Evolutionary conservation across 805 yeast genomes (phyloP).

Genomic region (Starmerella potacharoeniae): DNA sequence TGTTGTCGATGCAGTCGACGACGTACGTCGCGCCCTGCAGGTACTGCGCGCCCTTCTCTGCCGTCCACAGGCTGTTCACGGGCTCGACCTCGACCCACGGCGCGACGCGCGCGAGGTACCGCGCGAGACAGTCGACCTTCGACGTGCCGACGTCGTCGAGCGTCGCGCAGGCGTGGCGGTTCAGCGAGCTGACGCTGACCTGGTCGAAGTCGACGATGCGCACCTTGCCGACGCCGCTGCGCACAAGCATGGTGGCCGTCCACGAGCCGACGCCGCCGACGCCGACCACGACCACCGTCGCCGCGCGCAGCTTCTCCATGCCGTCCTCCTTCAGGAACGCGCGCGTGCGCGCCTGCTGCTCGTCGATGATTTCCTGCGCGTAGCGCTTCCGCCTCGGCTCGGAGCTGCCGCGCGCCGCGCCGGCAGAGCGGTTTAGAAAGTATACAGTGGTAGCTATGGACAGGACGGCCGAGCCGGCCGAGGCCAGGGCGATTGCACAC

Average conservation of each 20-base stretch:
- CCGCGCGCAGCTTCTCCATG: conserved; percentile 55
- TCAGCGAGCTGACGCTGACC: conserved; percentile 80
- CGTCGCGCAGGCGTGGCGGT: conserved; percentile 92
- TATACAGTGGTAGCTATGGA: conserved; percentile 1
- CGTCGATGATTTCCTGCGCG: conserved; percentile 66
- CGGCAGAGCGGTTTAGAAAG: neutral
- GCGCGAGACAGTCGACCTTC: conserved; percentile 68
- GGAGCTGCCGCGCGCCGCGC: neutral
- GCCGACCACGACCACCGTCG: conserved; percentile 72
- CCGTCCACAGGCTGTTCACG: conserved; percentile 62
- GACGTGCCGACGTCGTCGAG: conserved; percentile 83
- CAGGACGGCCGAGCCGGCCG: conserved; percentile 4
- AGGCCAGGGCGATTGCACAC: conserved; percentile 1
- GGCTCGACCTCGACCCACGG: conserved; percentile 92
- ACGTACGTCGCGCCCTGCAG: conserved; percentile 61
- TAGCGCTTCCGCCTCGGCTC: conserved; percentile 22
- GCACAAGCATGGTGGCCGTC: conserved; percentile 79
- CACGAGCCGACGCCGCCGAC: conserved; percentile 99
- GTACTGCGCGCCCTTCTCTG: conserved; percentile 46
- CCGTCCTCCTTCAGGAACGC: conserved; percentile 87
- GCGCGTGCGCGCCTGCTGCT: conserved; percentile 86
- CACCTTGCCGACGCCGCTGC: conserved; percentile 77
- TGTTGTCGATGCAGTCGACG: conserved; percentile 92
- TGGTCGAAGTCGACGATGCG: conserved; percentile 91
- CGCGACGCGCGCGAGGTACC: conserved; percentile 60